Percentiles rank a stretch among this genome's conserved stretches.
Evolutionary conservation across 495 filamentous ascomycete genomes (phyloP).

Genomic region (Neurospora sp.): DNA sequence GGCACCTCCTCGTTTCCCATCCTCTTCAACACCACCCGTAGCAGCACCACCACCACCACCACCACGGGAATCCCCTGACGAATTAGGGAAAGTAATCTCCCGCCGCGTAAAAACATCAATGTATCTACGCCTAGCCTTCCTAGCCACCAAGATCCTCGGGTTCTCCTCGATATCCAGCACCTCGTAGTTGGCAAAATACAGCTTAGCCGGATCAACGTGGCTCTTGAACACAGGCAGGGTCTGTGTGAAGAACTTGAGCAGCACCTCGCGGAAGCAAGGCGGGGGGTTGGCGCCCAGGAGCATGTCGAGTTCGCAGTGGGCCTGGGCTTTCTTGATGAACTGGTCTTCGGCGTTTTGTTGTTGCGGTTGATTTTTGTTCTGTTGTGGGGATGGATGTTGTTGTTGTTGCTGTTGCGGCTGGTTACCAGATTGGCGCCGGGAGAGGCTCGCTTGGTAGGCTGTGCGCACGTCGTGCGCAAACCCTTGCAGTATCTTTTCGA

Average conservation of each 20-base stretch:
- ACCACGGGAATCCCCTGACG: neutral
- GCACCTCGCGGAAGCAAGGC: conserved; percentile 35
- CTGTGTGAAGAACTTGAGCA: conserved; percentile 34
- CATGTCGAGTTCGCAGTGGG: conserved; percentile 38
- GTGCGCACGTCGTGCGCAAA: conserved; percentile 35
- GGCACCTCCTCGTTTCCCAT: neutral
- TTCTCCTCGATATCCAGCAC: conserved; percentile 39
- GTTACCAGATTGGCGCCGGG: conserved; percentile 14
- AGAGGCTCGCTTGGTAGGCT: conserved; percentile 32
- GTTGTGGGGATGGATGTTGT: conserved; percentile 1
- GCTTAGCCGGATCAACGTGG: conserved; percentile 31
- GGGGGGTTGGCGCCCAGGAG: conserved; percentile 35
- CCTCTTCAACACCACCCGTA: neutral
- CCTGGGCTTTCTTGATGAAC: conserved; percentile 24
- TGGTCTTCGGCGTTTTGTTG: conserved; percentile 20
- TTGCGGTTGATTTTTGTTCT: conserved; percentile 6
- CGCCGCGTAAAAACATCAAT: conserved; percentile 35
- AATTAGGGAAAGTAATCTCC: neutral
- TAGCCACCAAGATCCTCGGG: conserved; percentile 13
- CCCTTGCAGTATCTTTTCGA: conserved; percentile 37
- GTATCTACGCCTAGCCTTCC: conserved; percentile 14
- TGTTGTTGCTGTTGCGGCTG: conserved; percentile 6
- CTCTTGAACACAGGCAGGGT: conserved; percentile 30
- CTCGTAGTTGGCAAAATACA: conserved; percentile 41
- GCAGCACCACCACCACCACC: conserved; percentile 13